Percentiles rank a stretch among this genome's conserved stretches.
phyloP scores from a whole-genome alignment of 306 rosid species.

The Parietaria judaica region DNA sequence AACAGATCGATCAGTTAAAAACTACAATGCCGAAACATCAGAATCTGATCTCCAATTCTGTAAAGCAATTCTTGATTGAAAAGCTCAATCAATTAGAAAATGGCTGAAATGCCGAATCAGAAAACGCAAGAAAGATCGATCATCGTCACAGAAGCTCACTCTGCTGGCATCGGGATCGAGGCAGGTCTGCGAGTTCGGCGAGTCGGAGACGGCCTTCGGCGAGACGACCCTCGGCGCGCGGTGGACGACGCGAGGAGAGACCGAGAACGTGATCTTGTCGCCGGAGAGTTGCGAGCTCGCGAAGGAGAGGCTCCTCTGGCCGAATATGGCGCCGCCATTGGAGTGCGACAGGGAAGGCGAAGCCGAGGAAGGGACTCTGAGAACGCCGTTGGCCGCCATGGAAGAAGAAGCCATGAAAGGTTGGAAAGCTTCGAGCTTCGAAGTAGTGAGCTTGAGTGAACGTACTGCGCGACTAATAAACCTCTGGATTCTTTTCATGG shows the following conservation, averaged over 20 bases:
- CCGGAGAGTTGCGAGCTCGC: conserved; percentile 18
- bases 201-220: conserved; percentile 88
- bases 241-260: background rate
- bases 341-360: background rate
- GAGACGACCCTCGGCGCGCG: conserved; percentile 39
- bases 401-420: conserved; percentile 20
- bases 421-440: background rate
- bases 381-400: conserved; percentile 24
- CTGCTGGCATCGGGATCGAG: conserved; percentile 99
- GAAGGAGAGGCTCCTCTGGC: conserved; percentile 16
- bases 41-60: background rate
- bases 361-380: background rate
- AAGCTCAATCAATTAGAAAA: background rate
- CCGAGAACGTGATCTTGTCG: conserved; percentile 11
- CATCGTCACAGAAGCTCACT: conserved; percentile 27
- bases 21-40: background rate
- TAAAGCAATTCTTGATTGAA: no score
- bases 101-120: background rate
- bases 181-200: conserved; percentile 84
- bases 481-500: conserved; percentile 9
- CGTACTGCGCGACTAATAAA: background rate
- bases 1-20: background rate
- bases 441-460: background rate
- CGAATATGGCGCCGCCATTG: background rate
- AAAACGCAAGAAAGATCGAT: conserved; percentile 2